Conservation (phyloP, 2,329 filamentous ascomycete species). For the Ascochyta koolunga region DNA sequence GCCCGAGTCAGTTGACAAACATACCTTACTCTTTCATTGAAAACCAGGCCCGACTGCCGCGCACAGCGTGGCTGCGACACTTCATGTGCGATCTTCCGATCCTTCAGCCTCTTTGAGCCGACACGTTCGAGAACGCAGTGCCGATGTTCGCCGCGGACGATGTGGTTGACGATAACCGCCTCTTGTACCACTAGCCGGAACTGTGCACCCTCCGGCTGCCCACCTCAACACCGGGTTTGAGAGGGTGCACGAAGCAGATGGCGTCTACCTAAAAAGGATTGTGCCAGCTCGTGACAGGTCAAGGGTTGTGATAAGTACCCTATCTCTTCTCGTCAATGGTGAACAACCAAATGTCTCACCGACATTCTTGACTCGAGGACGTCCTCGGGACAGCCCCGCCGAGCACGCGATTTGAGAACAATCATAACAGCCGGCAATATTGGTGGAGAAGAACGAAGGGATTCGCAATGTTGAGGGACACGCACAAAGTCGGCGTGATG, state of each 20-base stretch:
- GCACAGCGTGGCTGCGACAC: slow-evolving; percentile 21
- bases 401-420: slow-evolving; percentile 12
- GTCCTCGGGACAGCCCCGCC: slow-evolving; percentile 25
- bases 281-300: slow-evolving; percentile 11
- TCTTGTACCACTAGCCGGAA: slow-evolving; percentile 19
- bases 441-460: slow-evolving; percentile 25
- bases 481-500: slow-evolving; percentile 29
- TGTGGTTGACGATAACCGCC: slow-evolving; percentile 25
- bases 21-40: slow-evolving; percentile 8
- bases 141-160: slow-evolving; percentile 18
- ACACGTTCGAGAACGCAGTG: slow-evolving; percentile 19
- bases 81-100: slow-evolving; percentile 16
- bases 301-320: slow-evolving; percentile 11
- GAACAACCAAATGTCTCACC: slow-evolving; percentile 28
- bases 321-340: slow-evolving; percentile 11
- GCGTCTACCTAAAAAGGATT: slow-evolving; percentile 6
- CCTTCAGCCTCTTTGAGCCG: slow-evolving; percentile 15
- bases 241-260: slow-evolving; percentile 4
- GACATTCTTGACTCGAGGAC: slow-evolving; percentile 39
- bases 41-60: slow-evolving; percentile 5
- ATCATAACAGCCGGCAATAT: slow-evolving; percentile 33
- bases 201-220: slow-evolving; percentile 16
- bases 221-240: slow-evolving; percentile 16
- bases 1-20: slow-evolving; percentile 10
- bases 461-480: slow-evolving; percentile 12